Evolutionary conservation across 129 eudicot species (phyloP).

Genomic region (Mikania micrantha): DNA sequence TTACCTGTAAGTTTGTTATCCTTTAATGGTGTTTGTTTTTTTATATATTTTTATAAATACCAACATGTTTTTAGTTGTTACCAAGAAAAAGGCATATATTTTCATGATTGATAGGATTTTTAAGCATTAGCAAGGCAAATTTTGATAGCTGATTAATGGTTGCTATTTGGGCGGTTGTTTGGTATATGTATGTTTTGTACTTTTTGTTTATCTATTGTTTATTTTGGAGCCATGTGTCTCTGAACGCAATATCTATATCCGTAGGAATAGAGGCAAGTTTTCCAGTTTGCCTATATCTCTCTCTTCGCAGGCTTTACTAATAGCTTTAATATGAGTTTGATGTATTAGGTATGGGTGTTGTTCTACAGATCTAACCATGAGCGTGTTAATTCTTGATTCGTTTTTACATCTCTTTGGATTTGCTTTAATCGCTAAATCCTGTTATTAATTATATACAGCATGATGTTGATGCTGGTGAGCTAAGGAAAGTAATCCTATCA

Average conservation of each 20-base stretch:
- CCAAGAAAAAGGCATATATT: background rate
- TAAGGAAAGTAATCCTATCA: slow-evolving; percentile 82
- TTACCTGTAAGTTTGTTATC: slow-evolving; percentile 61
- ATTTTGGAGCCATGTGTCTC: no score
- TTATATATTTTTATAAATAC: background rate
- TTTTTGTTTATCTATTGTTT: no score
- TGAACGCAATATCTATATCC: no score
- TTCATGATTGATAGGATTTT: background rate
- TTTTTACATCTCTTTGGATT: background rate
- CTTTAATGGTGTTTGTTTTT: background rate
- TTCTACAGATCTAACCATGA: background rate
- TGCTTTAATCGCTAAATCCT: background rate
- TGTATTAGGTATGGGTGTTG: no score
- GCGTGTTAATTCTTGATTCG: background rate
- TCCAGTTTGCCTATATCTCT: no score
- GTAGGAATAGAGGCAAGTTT: no score
- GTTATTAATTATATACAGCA: slow-evolving; percentile 45
- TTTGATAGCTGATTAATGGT: background rate
- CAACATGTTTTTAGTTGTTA: background rate
- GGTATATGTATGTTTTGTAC: no score
- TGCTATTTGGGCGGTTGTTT: background rate
- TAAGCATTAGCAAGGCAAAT: background rate
- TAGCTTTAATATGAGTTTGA: no score
- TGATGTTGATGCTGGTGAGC: slow-evolving; percentile 98
- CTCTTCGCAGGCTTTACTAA: no score